Percentiles rank a stretch among this genome's conserved stretches.
Evolutionary conservation across 352 stramenopile species (phyloP).

Genomic region (Globisporangium cylindrosporum): DNA sequence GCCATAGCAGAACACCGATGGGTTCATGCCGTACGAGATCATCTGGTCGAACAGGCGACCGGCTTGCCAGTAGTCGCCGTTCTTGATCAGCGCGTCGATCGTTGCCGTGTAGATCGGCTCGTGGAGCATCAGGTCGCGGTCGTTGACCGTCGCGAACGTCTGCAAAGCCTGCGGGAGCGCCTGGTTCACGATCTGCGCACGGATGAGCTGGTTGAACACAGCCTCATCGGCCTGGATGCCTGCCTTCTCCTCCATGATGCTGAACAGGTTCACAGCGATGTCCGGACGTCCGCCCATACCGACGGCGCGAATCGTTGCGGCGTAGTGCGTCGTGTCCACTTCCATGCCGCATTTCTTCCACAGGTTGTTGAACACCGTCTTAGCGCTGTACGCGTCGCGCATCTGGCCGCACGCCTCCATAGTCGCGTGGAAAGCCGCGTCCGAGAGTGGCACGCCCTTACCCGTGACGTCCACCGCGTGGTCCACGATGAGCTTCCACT

Average conservation of each 20-base stretch:
- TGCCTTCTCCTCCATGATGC: constrained; percentile 57
- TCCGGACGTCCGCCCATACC: constrained; percentile 60
- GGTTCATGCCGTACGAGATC: constrained; percentile 52
- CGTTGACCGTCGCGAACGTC: constrained; percentile 56
- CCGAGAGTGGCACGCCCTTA: constrained; percentile 53
- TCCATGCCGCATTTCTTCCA: constrained; percentile 20
- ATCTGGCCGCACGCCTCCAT: constrained; percentile 73
- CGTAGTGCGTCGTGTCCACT: constrained; percentile 42
- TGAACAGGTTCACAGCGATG: constrained; percentile 52
- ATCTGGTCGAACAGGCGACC: constrained; percentile 74
- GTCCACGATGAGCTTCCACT: constrained; percentile 59
- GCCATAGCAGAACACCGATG: constrained; percentile 71
- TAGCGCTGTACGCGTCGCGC: constrained; percentile 42
- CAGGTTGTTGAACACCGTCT: constrained; percentile 49
- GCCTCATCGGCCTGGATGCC: constrained; percentile 40
- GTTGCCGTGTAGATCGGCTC: constrained; percentile 79
- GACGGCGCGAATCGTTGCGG: constrained; percentile 58
- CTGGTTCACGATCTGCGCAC: constrained; percentile 69
- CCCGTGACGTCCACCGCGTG: constrained; percentile 37
- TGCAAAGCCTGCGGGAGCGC: constrained; percentile 69
- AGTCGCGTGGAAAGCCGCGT: constrained; percentile 66
- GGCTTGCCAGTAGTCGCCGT: constrained; percentile 64
- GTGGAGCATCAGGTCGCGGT: constrained; percentile 44
- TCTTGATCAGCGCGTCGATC: constrained; percentile 63
- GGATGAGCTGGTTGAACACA: constrained; percentile 73